Conservation (phyloP, 176 grass and related monocot species). For the Triticum timopheevii region DNA sequence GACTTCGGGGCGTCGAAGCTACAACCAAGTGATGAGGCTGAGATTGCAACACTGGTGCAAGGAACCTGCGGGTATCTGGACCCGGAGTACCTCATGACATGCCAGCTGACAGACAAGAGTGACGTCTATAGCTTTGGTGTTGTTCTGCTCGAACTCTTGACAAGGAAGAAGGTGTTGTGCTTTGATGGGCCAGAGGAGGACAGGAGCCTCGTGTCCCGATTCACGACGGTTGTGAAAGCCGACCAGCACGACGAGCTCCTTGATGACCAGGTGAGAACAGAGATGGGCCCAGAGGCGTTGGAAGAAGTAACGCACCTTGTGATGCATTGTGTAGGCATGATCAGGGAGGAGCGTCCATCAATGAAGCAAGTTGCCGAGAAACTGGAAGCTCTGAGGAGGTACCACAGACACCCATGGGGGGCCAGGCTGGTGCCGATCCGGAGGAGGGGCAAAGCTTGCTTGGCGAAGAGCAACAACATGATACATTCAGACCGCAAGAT, state of each 20-base stretch:
- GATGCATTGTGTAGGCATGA: constrained; percentile 37
- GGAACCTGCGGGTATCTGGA: constrained; percentile 64
- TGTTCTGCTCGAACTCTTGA: constrained; percentile 52
- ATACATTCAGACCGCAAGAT: constrained; percentile 6
- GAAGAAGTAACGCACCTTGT: constrained; percentile 33
- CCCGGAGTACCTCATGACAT: constrained; percentile 47
- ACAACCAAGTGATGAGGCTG: not conserved
- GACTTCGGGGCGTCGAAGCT: constrained; percentile 48
- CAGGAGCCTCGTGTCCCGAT: constrained; percentile 25
- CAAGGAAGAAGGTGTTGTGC: constrained; percentile 50
- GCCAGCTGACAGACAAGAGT: constrained; percentile 48
- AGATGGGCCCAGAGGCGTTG: constrained; percentile 19
- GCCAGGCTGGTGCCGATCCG: not conserved
- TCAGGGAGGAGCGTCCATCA: constrained; percentile 33
- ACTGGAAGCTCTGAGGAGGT: constrained; percentile 11
- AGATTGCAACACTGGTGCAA: constrained; percentile 49
- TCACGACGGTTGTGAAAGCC: not conserved
- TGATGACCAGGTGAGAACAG: constrained; percentile 20
- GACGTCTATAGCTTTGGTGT: constrained; percentile 69
- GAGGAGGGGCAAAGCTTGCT: constrained; percentile 41
- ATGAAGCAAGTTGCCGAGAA: constrained; percentile 48
- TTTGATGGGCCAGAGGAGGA: constrained; percentile 16
- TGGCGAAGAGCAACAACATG: not conserved
- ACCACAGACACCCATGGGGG: not conserved
- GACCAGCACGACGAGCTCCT: constrained; percentile 15